Evolutionary conservation across 2,329 filamentous ascomycete genomes (phyloP), one percentile per base, ranked within the genome.

Genomic region (Scedosporium minutisporum): DNA sequence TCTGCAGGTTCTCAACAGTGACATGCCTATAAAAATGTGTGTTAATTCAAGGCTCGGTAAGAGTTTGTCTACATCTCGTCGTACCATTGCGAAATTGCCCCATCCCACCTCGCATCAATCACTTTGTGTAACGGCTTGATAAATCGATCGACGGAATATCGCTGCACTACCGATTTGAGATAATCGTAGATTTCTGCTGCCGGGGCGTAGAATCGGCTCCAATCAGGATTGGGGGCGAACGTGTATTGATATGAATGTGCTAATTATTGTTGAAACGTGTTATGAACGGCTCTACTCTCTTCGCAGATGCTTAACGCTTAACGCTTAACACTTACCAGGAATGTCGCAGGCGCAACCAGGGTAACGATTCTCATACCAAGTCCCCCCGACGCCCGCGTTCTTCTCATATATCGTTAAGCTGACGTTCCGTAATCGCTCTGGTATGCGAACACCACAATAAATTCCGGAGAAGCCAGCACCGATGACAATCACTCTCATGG

Each of bases 211-310:
- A 82, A 77, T 21, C 75, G 70, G 7, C 77, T 79, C 82, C 82
- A 84, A 63, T 80, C 68, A 3, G 81, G 78, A 62, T 84, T 84
- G 0, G 82, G 81, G 27, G 80, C 79, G 69, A 81, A 84, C 0
- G 80, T 76, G 67, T 82, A 83, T 64, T 82, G 81, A 67, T 84
- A 84, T 6, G 80, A 82, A 65, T 84, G 81, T 6, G 78, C 74
- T 71, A n/a, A n/a, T n/a, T n/a, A 66, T 12, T n/a, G 16, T 12
- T 4, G 1, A 10, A 14, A 3, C 38, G n/a, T 58, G n/a, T 38
- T 7, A 16, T 9, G n/a, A 41, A 12, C 4, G 27, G 44, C 2
- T 12, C n/a, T 10, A 16, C 29, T 33, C 9, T 33, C 6, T 33
- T 33, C 7, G 29, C 29, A 2, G 29, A 33, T 33, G 6, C 29